Conservation (phyloP, 495 filamentous ascomycete species). For the Hypoxylon crocopeplum region DNA sequence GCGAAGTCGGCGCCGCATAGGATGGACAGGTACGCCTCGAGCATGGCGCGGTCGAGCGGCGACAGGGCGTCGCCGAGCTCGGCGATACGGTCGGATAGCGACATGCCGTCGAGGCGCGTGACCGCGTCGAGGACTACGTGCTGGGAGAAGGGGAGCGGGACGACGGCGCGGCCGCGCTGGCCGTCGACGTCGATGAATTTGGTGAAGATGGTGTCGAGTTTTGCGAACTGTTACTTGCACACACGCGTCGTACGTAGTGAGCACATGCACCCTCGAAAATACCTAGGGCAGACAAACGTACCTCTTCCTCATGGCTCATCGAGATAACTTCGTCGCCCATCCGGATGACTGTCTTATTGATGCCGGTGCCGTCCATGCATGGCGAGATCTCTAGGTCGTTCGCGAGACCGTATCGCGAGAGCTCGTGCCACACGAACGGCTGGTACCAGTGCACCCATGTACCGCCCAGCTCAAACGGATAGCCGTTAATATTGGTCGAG, state of each 20-base stretch:
- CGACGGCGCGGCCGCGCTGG: not conserved
- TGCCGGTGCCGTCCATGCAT: not conserved
- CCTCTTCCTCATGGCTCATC: no score
- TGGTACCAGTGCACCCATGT: slow-evolving; percentile 43
- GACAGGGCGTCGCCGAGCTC: no score
- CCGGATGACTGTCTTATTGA: slow-evolving; percentile 3
- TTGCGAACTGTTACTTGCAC: not conserved
- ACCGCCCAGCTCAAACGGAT: slow-evolving; percentile 45
- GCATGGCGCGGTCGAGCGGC: no score
- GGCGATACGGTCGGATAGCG: no score
- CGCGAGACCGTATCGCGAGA: slow-evolving; percentile 35
- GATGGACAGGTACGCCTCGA: no score
- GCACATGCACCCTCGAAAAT: no score
- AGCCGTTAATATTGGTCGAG: slow-evolving; percentile 26
- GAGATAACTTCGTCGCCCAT: not conserved
- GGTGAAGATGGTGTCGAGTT: not conserved
- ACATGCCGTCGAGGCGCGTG: no score
- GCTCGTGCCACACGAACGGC: slow-evolving; percentile 35
- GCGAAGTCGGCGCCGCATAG: no score
- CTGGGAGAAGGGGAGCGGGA: not conserved
- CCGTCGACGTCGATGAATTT: not conserved
- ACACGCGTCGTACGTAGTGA: no score
- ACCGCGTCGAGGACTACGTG: not conserved
- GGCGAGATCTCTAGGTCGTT: slow-evolving; percentile 13
- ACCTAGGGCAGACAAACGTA: no score